These are phyloP conservation scores for Chlamydomonas schloesseri DNA, from an alignment of 139 green algal genomes.

Conservation along the genomic window DNA sequence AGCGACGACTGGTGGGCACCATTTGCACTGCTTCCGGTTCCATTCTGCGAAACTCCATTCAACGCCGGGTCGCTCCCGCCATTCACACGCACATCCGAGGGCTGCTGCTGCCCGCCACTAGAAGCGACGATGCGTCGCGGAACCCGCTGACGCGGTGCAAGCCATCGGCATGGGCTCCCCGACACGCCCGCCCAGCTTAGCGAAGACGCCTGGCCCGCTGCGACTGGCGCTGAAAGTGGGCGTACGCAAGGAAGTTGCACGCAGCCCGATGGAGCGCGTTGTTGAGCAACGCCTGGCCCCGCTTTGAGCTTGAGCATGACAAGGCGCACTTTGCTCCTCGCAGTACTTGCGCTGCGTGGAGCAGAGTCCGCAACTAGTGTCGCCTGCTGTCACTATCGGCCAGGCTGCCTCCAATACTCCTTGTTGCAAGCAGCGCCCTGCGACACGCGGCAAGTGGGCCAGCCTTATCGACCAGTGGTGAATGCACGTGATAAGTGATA, in stretches of 20 bases:
- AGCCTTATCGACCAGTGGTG: no score
- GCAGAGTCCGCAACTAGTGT: no score
- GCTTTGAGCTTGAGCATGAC: no score
- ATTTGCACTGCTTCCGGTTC: not conserved
- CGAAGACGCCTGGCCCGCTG: not conserved
- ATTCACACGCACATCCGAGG: not conserved
- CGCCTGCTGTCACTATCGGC: no score
- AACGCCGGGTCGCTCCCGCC: not conserved
- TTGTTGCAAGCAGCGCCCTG: no score
- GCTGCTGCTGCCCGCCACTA: slow-evolving; percentile 5
- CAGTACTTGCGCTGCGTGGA: no score
- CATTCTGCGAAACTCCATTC: not conserved
- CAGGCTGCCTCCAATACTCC: no score
- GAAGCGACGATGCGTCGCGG: not conserved
- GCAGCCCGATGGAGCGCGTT: not conserved
- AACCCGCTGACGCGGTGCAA: no score
- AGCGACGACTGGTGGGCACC: not conserved
- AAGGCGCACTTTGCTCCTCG: no score
- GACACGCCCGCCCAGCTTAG: not conserved
- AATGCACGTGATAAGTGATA: no score
- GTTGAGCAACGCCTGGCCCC: no score
- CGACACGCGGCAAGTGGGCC: no score
- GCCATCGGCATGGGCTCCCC: not conserved
- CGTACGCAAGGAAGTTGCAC: slow-evolving; percentile 24
- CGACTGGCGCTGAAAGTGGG: not conserved